phyloP scores from a whole-genome alignment of 768 basidiomycete species.

The Pseudohyphozyma bogoriensis region DNA sequence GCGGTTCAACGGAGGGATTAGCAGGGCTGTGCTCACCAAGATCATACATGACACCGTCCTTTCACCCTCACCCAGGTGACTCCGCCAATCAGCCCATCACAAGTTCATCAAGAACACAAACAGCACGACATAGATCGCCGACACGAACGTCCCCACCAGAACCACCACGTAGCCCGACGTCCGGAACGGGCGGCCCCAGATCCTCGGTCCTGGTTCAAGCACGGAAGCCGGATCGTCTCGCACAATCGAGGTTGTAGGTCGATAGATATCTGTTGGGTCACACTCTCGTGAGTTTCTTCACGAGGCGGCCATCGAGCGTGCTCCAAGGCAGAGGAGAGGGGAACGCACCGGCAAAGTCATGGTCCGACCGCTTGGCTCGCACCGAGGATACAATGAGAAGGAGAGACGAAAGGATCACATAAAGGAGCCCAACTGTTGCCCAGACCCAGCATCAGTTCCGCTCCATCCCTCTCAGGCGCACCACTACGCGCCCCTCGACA shows the following conservation, averaged over 20 bases:
- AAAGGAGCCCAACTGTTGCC: constrained; percentile 35
- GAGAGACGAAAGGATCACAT: constrained; percentile 46
- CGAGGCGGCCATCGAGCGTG: constrained; percentile 27
- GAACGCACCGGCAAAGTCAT: constrained; percentile 61
- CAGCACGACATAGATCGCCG: constrained; percentile 55
- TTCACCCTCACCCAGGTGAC: no score
- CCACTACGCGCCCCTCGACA: no score
- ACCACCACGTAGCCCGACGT: constrained; percentile 66
- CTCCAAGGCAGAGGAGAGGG: constrained; percentile 33
- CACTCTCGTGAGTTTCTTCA: no score
- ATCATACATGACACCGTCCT: no score
- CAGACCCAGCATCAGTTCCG: background rate
- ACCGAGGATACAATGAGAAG: constrained; percentile 53
- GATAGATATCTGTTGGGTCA: background rate
- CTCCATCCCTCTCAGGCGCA: background rate
- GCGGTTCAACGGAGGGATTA: no score
- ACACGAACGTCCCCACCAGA: constrained; percentile 52
- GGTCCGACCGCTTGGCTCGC: constrained; percentile 55
- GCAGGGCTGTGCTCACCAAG: no score
- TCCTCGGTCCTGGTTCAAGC: constrained; percentile 40
- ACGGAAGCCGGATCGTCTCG: background rate
- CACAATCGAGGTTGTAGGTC: background rate
- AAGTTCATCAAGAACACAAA: constrained; percentile 55
- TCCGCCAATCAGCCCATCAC: background rate
- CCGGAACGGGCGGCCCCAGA: constrained; percentile 66